Base-by-base conservation (phyloP, 208 protist species). In the Trypanosoma mega region DNA sequence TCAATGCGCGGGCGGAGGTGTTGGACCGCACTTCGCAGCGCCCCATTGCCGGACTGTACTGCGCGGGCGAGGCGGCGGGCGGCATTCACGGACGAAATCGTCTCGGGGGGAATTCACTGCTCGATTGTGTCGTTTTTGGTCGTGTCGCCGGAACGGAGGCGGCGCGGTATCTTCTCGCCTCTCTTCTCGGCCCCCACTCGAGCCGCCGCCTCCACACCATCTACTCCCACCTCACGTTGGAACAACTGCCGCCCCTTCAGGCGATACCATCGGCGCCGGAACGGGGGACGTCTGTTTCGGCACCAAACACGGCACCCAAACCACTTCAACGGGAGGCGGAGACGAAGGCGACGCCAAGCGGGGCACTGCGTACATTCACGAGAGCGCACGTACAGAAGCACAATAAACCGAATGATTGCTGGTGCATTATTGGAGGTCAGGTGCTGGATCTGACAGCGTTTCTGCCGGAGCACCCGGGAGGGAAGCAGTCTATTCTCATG, bases 51-150 rank as follows among this genome's bases (percentile, higher is more conserved):
- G 91, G 96, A 21, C 77, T 98, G n/a, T 98, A 80, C 67, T 95
- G 84, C 49, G 92, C 93, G 9, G 97, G 97, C 21, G 97, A 99
- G 79, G 95, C 97, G 9, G 94, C 92, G 7, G 94, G 92, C 20
- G 97, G 97, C 21, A 76, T 98, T 20, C 97, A 99, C 74, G 96
- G 97, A 31, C 75, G 76, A 58, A 98, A 99, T 64, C 80, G 97
- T 16, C 86, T 98, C 1, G 96, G 81, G 16, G 96, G 97, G 30
- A 98, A 97, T 76, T 96, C 92, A 27, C 82, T 98, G 45, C 65
- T 98, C n/a, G 96, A 98, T 58, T 98, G 94, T 63, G 92, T 97
- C 20, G 97, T 99, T 26, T 98, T 94, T 76, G 96, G 94, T 3
- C 72, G 90, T 20, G 74, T 86, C 16, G 72, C 90, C 7, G 95